A percentile compares a stretch with the other conserved stretches of the same genome.
Conservation (phyloP, 2,329 filamentous ascomycete species). For the Xylariaceae sp. region DNA sequence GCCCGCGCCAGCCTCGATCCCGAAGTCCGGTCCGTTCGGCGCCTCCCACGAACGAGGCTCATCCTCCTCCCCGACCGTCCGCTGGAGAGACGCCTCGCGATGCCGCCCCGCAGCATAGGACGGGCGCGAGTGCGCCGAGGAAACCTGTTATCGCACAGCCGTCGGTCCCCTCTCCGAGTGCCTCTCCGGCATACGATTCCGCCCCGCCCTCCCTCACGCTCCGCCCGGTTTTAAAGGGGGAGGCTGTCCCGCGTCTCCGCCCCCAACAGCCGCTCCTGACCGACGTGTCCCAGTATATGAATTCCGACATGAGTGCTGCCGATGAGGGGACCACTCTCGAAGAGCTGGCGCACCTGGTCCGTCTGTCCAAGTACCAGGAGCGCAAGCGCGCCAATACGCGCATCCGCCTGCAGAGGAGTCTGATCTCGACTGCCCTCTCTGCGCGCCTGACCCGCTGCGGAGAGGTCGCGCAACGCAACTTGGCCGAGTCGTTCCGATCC, state of each 20-base stretch:
- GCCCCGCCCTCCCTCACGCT: conserved; percentile 7
- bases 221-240: conserved; percentile 26
- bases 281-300: conserved; percentile 60
- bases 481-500: conserved; percentile 70
- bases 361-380: conserved; percentile 73
- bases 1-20: conserved; percentile 44
- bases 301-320: conserved; percentile 51
- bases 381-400: conserved; percentile 69
- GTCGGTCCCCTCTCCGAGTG: conserved; percentile 7
- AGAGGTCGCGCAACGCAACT: conserved; percentile 64
- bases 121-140: conserved; percentile 31
- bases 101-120: conserved; percentile 23
- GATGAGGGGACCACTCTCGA: conserved; percentile 63
- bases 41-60: conserved; percentile 32
- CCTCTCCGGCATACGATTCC: conserved; percentile 12
- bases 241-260: conserved; percentile 34
- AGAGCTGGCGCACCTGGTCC: conserved; percentile 70
- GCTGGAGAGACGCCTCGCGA: conserved; percentile 34
- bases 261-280: conserved; percentile 49
- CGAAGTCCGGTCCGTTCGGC: conserved; percentile 43
- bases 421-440: conserved; percentile 68
- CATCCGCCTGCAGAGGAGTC: conserved; percentile 63
- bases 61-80: conserved; percentile 35
- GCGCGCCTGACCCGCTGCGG: conserved; percentile 67
- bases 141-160: conserved; percentile 37